Evolutionary conservation across 2,329 filamentous ascomycete species (phyloP).

Genomic region (Fusarium compactum): DNA sequence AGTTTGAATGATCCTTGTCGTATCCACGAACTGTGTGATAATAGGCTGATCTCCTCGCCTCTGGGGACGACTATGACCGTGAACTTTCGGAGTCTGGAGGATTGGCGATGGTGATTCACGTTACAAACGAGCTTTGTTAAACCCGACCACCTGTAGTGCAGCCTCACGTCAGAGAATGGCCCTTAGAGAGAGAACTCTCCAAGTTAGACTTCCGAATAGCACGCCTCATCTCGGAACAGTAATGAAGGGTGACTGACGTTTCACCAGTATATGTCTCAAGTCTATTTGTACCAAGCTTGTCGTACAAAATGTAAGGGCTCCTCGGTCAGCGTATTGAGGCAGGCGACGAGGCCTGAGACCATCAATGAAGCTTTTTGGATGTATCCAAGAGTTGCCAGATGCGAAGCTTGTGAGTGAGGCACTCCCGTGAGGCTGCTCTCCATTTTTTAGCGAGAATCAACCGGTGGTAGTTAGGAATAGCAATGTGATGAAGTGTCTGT

Average conservation of each 20-base stretch:
- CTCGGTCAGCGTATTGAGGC: neutral
- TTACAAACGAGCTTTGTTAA: constrained; percentile 3
- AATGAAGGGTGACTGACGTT: constrained; percentile 3
- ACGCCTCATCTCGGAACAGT: constrained; percentile 7
- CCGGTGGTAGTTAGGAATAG: neutral
- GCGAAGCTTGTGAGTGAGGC: neutral
- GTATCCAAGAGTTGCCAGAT: neutral
- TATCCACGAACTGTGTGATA: neutral
- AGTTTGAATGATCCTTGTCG: constrained; percentile 13
- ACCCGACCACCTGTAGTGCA: neutral
- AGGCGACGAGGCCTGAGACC: neutral
- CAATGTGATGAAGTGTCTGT: neutral
- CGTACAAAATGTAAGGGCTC: neutral
- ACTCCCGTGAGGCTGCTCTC: neutral
- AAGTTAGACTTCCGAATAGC: neutral
- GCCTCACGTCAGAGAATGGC: constrained; percentile 5
- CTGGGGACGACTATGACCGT: neutral
- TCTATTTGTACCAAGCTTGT: constrained; percentile 1
- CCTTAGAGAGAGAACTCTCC: neutral
- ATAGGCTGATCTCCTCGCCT: neutral
- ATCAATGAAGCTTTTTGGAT: neutral
- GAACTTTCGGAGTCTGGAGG: neutral
- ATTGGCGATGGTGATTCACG: neutral
- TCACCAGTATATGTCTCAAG: neutral
- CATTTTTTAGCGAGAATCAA: neutral